Base-by-base conservation (phyloP, 805 yeast genomes). In the Teunomyces kruisii region DNA sequence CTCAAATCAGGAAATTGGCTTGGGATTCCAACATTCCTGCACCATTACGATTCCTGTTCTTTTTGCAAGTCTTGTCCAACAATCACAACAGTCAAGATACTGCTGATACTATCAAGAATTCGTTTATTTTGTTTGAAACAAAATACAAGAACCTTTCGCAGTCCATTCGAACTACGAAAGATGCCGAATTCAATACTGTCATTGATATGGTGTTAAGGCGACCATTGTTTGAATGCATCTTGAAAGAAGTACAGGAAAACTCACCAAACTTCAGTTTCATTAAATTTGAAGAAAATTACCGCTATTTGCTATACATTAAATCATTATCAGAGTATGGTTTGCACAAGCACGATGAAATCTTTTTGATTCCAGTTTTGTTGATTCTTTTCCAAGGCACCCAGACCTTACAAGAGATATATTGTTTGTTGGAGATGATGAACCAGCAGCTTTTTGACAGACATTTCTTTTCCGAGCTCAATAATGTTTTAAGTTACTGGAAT, bases 21-120 rank as follows among this genome's bases (percentile, higher is more conserved):
- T 72, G 77, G 77, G 70, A 67, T 13, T 62, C 68, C 2, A 62
- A 59, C 37, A 55, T 67, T 19, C 63, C 73, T 1, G 52, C 50
- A 1, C 46, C 49, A 17, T 43, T 58, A 36, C 48, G 67, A 9
- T 68, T 51, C 47, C 58, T 60, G 24, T 66, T 64, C 33, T 66
- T 62, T 46, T 43, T 56, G 41, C 55, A 56, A 16, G 44, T 69
- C 2, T 55, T 72, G 29, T 41, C 52, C 7, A 37, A 44, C 26
- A 45, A 40, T 27, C 50, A 55, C 27, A 51, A 50, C 24, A 48
- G 53, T n/a, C 41, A 49, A 9, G 55, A 49, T 13, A 46, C 54
- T 8, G 47, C 53, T 2, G 49, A 54, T 3, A 52, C 50, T 15
- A 49, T 59, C 13, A 50, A 50, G 4, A 49, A 53, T 3, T 56